Evolutionary conservation across 2,329 filamentous ascomycete species (phyloP), one percentile per base, ranked within the genome.

Genomic region (Neonectria hederae): DNA sequence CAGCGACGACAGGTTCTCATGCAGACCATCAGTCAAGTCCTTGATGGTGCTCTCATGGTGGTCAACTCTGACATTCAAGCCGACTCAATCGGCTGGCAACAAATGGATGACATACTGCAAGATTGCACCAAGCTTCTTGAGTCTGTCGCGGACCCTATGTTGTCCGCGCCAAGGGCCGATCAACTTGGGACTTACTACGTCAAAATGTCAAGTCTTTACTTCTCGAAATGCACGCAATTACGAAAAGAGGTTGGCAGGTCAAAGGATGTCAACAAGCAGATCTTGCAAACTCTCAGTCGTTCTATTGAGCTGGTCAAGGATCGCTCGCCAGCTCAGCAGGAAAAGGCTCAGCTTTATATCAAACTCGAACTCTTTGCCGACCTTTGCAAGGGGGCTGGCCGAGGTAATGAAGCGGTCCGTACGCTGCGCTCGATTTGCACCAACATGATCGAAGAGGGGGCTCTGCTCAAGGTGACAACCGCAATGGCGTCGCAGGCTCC

Each of bases 121-220:
- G 87, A 90, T 63, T 87, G 84, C 63, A 72, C 84, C 8, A 77
- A 78, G 7, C 78, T 91, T 14, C 76, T 90, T 10, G 84, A 87
- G 35, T 80, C 83, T 54, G 79, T 89, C 48, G 82, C 83, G 5
- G 79, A 84, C 51, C 74, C 77, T 5, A 68, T 72, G 4, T 62
- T 75, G 13, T 76, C 78, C 1, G 49, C 68, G 9, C 58, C 72
- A 19, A 76, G 72, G 52, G 54, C 69, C 1, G 79, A 79, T 28
- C 75, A 79, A 54, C 69, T 80, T 13, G 72, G 69, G n/a, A 81
- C 80, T 2, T 87, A 89, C 68, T 82, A 87, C 61, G 84, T 90
- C 65, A 92, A 89, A 70, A 86, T 93, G 26, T 93, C 91, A 0
- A 90, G 91, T 69, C 82, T 92, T 3, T 92, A 92, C 74, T 93